Evolutionary conservation across 345 rosid genomes (phyloP), one percentile per base, ranked within the genome.

Genomic region (Kernera saxatilis): DNA sequence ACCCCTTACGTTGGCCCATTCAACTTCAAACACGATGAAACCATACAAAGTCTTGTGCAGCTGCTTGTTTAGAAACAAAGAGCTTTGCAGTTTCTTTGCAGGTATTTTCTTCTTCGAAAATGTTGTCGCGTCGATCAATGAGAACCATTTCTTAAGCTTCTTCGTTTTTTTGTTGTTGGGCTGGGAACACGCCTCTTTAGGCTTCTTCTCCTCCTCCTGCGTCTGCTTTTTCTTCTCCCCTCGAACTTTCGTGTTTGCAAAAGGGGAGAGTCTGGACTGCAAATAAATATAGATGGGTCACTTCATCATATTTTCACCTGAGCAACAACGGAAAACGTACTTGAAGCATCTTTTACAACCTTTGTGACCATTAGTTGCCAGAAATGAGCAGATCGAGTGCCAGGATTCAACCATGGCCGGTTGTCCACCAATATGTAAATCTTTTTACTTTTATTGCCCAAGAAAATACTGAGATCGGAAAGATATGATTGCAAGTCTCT

Each of bases 361-460:
- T 95, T 95, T 65, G 99, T 95, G 44, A 95, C 98, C 98, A 95
- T 90, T 15, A 92, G 79, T 72, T 95, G 99, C 99, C 98, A 95
- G 52, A 92, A 71, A 76, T 79, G 97, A 66, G 92, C 88, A 8
- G 94, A 83, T 49, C 85, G 81, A 2, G 93, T 78, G 55, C 84
- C 88, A 46, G 85, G 81, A 59, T 74, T 81, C 82, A 87, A 64
- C 97, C 99, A 95, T 77, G 98, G 96, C 33, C 89, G 81, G 64
- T 95, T 95, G 62, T 95, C 99, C 72, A 95, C 99, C 87, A 95
- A 72, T 46, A 95, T 81, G 65, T 86, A 95, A 41, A 95, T 71
- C 72, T 84, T 95, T 25, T 87, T 86, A 74, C 96, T 90, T 68
- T 92, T 94, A 55, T 76, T 15, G 7, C 92, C 97, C 76, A 95